Evolutionary conservation across 208 protist genomes (phyloP), one percentile per base, ranked within the genome.

Genomic region (Perkinsela sp.): DNA sequence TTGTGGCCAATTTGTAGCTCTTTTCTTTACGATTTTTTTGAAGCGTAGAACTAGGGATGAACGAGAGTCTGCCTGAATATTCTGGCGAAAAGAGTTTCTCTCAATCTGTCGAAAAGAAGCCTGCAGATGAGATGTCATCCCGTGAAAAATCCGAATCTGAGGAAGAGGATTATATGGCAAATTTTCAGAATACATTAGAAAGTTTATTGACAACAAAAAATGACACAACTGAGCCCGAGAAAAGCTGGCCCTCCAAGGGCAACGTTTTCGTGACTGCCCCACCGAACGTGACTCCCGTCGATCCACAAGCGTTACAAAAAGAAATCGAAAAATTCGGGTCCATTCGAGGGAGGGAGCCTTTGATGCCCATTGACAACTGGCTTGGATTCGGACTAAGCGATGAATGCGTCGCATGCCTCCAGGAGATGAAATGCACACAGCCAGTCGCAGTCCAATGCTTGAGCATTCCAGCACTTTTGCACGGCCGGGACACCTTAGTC

Each of bases 381-480:
- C 69, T 86, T 65, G 78, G 77, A 57, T 81, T 77, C 1, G 89
- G 87, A 28, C 75, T 93, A 22, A 77, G 82, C 16, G 85, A 89
- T 32, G 69, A 66, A n/a, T 77, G 90, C 66, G 68, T 93, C 16
- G 73, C 73, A 13, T 73, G 76, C 29, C 74, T 93, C 1, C 71
- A 79, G 48, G 1, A 28, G 6, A 72, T 76, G 31, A 75, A 74
- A 29, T 94, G 81, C 72, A 66, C 69, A 28, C 71, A 73, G 28
- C 87, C 87, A 6, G 92, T 94, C 71, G 83, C 88, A 0, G 84
- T 92, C 67, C 88, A 93, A 74, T 83, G 80, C 1, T 67, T 90
- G 16, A 78, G 78, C 22, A 76, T 82, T 29, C 89, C 90, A 0
- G 75, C 73, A 1, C 76, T 93, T 22, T 89, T 95, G 79, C 74